Evolutionary conservation across 768 basidiomycete species (phyloP).

Genomic region (Suillus placidus): DNA sequence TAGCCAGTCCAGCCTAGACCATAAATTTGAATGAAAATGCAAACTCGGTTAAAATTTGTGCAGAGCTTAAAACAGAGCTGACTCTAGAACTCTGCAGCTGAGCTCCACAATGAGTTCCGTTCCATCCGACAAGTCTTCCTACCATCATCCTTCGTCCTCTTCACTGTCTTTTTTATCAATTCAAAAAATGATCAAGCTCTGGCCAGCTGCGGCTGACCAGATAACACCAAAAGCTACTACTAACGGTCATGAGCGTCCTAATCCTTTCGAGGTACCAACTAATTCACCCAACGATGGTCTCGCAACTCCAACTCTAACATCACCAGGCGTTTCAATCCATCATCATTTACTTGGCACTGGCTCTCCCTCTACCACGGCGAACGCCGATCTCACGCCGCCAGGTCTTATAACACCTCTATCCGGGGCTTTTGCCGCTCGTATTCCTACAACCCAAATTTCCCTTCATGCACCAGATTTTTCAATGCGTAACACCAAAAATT

Average conservation of each 20-base stretch:
- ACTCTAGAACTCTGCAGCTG: too few relatives aligned
- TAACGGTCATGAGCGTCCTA: constrained; percentile 47
- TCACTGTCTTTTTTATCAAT: constrained; percentile 28
- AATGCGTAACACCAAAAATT: constrained; percentile 64
- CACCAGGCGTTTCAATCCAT: constrained; percentile 24
- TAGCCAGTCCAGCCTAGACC: too few relatives aligned
- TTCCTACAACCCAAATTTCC: constrained; percentile 66
- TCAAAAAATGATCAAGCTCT: constrained; percentile 65
- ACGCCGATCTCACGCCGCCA: constrained; percentile 43
- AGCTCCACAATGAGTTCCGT: constrained; percentile 8
- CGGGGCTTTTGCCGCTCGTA: constrained; percentile 50
- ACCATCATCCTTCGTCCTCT: constrained; percentile 17
- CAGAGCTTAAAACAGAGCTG: not conserved
- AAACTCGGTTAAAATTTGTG: not conserved
- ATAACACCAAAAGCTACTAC: constrained; percentile 58
- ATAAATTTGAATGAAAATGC: too few relatives aligned
- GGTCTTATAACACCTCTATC: constrained; percentile 50
- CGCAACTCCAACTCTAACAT: constrained; percentile 17
- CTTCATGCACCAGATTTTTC: constrained; percentile 86
- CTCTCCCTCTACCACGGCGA: constrained; percentile 26
- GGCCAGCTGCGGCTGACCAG: constrained; percentile 62
- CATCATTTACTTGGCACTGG: constrained; percentile 33
- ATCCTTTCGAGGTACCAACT: constrained; percentile 63
- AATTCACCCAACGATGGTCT: constrained; percentile 21
- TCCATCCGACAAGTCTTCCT: constrained; percentile 13